Evolutionary conservation across 2,329 filamentous ascomycete genomes (phyloP), one percentile per base, ranked within the genome.

Genomic region (Polychaeton citri): DNA sequence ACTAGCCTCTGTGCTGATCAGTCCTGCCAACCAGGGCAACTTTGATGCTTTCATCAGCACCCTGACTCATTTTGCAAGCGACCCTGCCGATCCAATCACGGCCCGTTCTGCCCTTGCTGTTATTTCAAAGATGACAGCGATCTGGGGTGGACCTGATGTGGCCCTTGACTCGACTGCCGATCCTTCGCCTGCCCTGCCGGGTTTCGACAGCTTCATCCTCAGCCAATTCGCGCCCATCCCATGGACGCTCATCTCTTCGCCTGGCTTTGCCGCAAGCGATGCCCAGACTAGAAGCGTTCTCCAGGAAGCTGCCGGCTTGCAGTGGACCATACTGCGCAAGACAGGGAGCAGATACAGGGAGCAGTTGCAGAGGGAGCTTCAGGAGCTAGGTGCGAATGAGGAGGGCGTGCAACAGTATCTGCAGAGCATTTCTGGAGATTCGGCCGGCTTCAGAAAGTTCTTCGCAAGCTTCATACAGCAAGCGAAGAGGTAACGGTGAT

Each of bases 131-230:
- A 94, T 98, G 79, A 83, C 80, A 6, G 68, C 72, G 19, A 77
- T 86, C 28, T 98, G 90, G 88, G 88, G 90, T 38, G 90, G 88
- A 0, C 82, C 85, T 1, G 84, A 93, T 44, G 61, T 76, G 31
- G 46, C 59, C 62, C 68, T 10, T 38, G 59, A 58, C 3, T 61
- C 69, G 4, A 62, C 72, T 0, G 66, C 64, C 8, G 61, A 65
- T 3, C 65, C 67, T 2, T 65, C 74, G 3, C 62, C 66, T 3
- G 59, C 59, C 3, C 58, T 98, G 19, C 83, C 87, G 2, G 88
- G 90, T 5, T 98, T 98, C 54, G 86, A 94, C 48, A 72, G 74
- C 38, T 96, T 94, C 61, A 81, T 94, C 60, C 81, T 96, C 39
- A 76, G 82, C 30, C 75, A 81, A 16, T 94, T 98, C 63, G 88